phyloP scores from a whole-genome alignment of 352 stramenopile species.

The Globisporangium sylvaticum region DNA sequence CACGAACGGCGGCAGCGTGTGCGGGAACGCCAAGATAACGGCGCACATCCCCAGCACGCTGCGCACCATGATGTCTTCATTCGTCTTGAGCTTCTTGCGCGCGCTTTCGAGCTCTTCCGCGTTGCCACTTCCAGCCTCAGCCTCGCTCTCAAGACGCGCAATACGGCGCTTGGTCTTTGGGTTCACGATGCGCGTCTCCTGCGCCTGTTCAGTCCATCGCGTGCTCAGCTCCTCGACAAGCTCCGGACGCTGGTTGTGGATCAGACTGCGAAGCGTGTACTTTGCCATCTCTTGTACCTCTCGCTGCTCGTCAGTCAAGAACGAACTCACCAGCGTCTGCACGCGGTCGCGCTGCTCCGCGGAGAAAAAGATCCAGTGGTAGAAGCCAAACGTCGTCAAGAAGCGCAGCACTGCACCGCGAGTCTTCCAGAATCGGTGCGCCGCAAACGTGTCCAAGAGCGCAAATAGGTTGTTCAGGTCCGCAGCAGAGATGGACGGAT shows the following conservation, averaged over 20 bases:
- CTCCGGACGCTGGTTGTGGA: constrained; percentile 46
- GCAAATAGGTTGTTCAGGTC: constrained; percentile 29
- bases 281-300: constrained; percentile 83
- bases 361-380: constrained; percentile 63
- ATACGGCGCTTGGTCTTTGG: constrained; percentile 58
- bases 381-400: constrained; percentile 69
- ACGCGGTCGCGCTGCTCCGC: constrained; percentile 36
- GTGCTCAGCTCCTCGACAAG: constrained; percentile 36
- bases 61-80: constrained; percentile 52
- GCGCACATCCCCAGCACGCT: constrained; percentile 69
- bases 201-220: constrained; percentile 31
- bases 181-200: constrained; percentile 45
- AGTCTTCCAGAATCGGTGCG: constrained; percentile 57
- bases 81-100: constrained; percentile 35
- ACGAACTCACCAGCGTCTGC: constrained; percentile 42
- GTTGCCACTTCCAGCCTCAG: constrained; percentile 1
- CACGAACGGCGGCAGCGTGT: constrained; percentile 65
- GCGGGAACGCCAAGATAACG: constrained; percentile 72
- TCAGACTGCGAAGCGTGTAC: constrained; percentile 58
- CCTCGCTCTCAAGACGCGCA: constrained; percentile 35
- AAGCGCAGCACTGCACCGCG: constrained; percentile 69
- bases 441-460: constrained; percentile 38
- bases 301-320: constrained; percentile 65
- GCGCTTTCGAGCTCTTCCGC: constrained; percentile 32
- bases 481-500: background rate